These are phyloP conservation scores for Sporothrix euskadiensis DNA, from an alignment of 2,329 filamentous ascomycete species.

Conservation along the genomic window DNA sequence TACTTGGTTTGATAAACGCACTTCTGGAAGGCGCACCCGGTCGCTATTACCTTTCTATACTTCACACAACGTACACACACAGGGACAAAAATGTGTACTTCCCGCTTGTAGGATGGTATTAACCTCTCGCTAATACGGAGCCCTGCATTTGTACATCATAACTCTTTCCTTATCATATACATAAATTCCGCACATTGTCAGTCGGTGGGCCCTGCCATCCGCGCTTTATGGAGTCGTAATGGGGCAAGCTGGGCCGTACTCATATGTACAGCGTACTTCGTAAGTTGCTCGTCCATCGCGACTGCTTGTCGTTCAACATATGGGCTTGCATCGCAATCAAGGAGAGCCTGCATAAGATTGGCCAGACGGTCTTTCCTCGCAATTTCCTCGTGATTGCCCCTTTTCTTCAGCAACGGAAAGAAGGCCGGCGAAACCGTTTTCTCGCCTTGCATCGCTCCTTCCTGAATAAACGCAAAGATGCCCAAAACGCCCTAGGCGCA, in stretches of 20 bases:
- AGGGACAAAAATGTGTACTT: neutral
- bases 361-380: neutral
- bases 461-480: neutral
- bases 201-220: constrained; percentile 13
- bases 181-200: neutral
- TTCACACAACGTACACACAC: neutral
- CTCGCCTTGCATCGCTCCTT: neutral
- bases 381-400: constrained; percentile 1
- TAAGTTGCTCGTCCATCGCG: neutral
- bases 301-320: neutral
- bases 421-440: neutral
- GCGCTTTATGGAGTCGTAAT: constrained; percentile 13
- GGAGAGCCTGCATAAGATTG: neutral
- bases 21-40: neutral
- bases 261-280: neutral
- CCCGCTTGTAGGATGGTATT: neutral
- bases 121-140: neutral
- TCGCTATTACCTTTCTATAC: neutral
- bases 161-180: neutral
- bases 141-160: neutral
- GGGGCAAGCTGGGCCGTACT: neutral
- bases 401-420: neutral
- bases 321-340: neutral
- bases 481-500: constrained; percentile 6
- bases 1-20: neutral